Evolutionary conservation across 257 asterid genomes (phyloP).

Genomic region (Ilex asprella): DNA sequence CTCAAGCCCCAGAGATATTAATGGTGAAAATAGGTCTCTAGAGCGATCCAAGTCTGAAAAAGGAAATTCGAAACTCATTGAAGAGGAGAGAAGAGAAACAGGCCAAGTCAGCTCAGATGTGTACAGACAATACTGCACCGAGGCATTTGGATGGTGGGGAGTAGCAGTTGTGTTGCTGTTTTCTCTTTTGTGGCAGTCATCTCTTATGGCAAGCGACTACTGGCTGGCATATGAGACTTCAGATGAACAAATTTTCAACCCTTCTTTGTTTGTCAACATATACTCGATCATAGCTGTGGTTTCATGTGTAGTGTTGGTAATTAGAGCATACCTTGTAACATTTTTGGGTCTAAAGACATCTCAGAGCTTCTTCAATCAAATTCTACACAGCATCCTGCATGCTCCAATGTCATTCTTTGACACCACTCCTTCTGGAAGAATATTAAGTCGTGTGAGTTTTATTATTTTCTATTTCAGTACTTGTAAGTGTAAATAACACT

Average conservation of each 20-base stretch:
- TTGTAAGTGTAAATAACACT: no score
- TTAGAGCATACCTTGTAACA: slow-evolving; percentile 31
- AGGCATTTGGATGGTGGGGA: slow-evolving; percentile 74
- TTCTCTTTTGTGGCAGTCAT: slow-evolving; percentile 40
- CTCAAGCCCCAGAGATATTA: slow-evolving; percentile 18
- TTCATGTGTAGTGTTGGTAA: slow-evolving; percentile 21
- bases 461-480: background rate
- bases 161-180: slow-evolving; percentile 26
- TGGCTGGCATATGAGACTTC: slow-evolving; percentile 81
- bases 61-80: slow-evolving; percentile 45
- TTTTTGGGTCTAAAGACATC: slow-evolving; percentile 49
- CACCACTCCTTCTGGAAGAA: slow-evolving; percentile 85
- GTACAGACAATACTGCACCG: slow-evolving; percentile 49
- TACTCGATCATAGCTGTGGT: slow-evolving; percentile 33
- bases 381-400: slow-evolving; percentile 44
- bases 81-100: slow-evolving; percentile 66
- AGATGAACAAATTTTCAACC: slow-evolving; percentile 18
- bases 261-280: slow-evolving; percentile 35
- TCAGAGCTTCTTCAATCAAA: slow-evolving; percentile 42
- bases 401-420: slow-evolving; percentile 92
- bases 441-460: slow-evolving; percentile 59
- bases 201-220: slow-evolving; percentile 47
- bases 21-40: slow-evolving; percentile 12
- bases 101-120: slow-evolving; percentile 45
- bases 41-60: slow-evolving; percentile 21